Base-by-base conservation (phyloP, 768 basidiomycete genomes). In the Amanita jacksonii region DNA sequence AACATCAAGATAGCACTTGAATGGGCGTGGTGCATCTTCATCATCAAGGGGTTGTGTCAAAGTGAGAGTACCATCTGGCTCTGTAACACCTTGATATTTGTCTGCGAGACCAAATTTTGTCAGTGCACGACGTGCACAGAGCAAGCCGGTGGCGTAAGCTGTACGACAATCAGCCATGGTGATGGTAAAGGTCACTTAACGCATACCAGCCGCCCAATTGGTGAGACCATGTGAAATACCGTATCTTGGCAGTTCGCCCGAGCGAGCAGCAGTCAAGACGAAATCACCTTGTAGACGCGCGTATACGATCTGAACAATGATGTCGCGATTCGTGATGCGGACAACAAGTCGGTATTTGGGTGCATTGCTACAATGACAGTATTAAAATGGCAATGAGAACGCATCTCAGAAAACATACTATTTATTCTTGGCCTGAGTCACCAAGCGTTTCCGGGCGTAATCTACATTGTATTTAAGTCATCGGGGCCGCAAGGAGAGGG, bases 361-460 rank as follows among this genome's bases (percentile, higher is more conserved):
- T 30, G 91, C 89, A 57, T 94, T 94, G 73, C 85, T 87, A 40
- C 0, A 38, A n/a, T 19, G 5, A 27, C n/a, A 15, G 15, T 20
- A 41, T 25, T 49, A 25, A 35, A 16, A 33, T 8, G 25, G 15
- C 27, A 12, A 24, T 16, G 18, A 20, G 13, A 23, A 8, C 24
- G 41, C 24, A 23, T 9, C 24, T 22, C 28, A 43, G 8, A 12
- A 36, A 3, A 66, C 79, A 25, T 61, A 85, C 84, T 96, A 98
- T 75, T 98, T 98, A 81, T 97, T 98, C 78, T 99, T 99, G 48
- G 96, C 92, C 76, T 99, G 96, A 48, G 88, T 81, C 52, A 98
- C 81, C 44, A 99, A 79, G 54, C 93, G 83, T 73, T 97, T 96
- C 55, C 96, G 88, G 52, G 96, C 96, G 57, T 98, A 97, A 77